These are phyloP conservation scores for Spergularia bocconei DNA, from an alignment of 148 eudicot genomes.

Conservation along the genomic window DNA sequence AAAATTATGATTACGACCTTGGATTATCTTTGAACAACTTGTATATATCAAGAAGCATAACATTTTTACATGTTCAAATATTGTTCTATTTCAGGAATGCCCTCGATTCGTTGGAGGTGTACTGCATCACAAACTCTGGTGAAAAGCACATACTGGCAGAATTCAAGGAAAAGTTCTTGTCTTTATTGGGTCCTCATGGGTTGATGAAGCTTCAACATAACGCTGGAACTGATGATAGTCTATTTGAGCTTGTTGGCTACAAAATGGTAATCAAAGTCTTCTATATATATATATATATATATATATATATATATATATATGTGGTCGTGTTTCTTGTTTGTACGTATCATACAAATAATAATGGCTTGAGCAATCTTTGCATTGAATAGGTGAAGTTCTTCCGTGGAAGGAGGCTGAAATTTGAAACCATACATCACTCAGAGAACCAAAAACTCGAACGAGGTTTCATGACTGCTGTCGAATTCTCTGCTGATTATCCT, in stretches of 20 bases:
- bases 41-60: not conserved
- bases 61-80: not conserved
- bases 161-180: conserved; percentile 55
- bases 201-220: conserved; percentile 41
- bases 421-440: conserved; percentile 50
- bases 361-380: not conserved
- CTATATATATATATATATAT: no score
- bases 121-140: conserved; percentile 53
- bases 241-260: conserved; percentile 68
- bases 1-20: no score
- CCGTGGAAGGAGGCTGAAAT: conserved; percentile 71
- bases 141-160: conserved; percentile 55
- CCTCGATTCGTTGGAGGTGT: conserved; percentile 41
- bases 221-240: conserved; percentile 40
- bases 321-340: no score
- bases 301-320: no score
- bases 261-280: conserved; percentile 47
- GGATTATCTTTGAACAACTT: not conserved
- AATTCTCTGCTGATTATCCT: conserved; percentile 66
- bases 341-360: no score
- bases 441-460: conserved; percentile 42
- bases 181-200: conserved; percentile 49
- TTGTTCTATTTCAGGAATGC: conserved; percentile 38
- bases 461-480: conserved; percentile 63
- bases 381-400: conserved; percentile 57